A percentile compares a stretch with the other conserved stretches of the same genome.
phyloP scores from a whole-genome alignment of 768 basidiomycete species.

The Arthromyces matolae region DNA sequence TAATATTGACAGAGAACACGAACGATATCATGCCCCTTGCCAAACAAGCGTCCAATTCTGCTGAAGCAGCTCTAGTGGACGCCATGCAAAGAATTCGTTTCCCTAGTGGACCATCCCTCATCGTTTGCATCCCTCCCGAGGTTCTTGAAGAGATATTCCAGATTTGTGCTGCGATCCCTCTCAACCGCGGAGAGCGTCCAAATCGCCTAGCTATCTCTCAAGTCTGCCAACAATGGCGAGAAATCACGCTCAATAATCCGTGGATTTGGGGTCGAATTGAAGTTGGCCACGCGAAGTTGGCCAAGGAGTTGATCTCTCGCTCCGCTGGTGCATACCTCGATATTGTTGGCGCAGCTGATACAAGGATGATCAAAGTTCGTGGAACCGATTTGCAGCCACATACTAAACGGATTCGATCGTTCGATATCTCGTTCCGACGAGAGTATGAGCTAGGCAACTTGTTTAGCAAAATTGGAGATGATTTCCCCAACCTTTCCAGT shows the following conservation, averaged over 20 bases:
- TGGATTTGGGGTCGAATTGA: constrained; percentile 11
- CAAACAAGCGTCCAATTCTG: not conserved
- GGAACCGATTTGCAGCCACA: constrained; percentile 5
- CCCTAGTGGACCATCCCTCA: constrained; percentile 2
- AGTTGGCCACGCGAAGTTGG: constrained; percentile 6
- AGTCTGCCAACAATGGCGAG: constrained; percentile 9
- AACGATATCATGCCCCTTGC: not conserved
- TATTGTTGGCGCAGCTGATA: constrained; percentile 3
- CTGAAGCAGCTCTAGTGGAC: not conserved
- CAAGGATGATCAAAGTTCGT: constrained; percentile 3
- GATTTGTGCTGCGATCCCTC: constrained; percentile 6
- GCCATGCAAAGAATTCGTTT: constrained; percentile 4
- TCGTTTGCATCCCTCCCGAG: constrained; percentile 6
- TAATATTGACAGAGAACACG: not conserved
- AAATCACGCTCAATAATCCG: constrained; percentile 5
- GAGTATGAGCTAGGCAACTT: constrained; percentile 5
- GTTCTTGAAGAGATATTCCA: constrained; percentile 9
- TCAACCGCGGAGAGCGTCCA: constrained; percentile 2
- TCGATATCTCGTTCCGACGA: constrained; percentile 8
- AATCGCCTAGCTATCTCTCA: constrained; percentile 11
- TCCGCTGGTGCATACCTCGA: constrained; percentile 4
- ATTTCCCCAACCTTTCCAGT: constrained; percentile 5
- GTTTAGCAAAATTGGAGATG: constrained; percentile 6
- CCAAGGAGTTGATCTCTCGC: constrained; percentile 5
- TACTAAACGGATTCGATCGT: constrained; percentile 3